Evolutionary conservation across 2,329 filamentous ascomycete species (phyloP).

Genomic region (Zymoseptoria pseudotritici): DNA sequence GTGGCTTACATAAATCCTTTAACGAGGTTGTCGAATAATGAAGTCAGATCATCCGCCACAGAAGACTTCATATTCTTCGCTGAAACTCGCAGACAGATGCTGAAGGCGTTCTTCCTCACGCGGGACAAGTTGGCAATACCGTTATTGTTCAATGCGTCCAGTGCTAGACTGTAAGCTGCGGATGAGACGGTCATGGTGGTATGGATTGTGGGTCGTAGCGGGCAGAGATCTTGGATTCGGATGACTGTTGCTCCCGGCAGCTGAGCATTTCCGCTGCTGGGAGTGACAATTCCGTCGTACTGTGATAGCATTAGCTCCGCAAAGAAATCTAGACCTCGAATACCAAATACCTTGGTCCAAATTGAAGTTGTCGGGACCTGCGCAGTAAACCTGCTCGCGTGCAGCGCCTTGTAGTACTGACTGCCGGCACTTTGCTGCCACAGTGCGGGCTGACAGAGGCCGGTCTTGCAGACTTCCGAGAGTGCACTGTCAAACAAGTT

Average conservation of each 20-base stretch:
- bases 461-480: slow-evolving; percentile 17
- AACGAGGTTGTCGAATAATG: slow-evolving; percentile 13
- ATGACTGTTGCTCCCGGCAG: slow-evolving; percentile 22
- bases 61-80: slow-evolving; percentile 19
- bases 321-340: not conserved
- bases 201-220: slow-evolving; percentile 18
- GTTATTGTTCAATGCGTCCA: slow-evolving; percentile 24
- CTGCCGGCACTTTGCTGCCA: slow-evolving; percentile 27
- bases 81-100: slow-evolving; percentile 14
- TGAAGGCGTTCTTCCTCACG: slow-evolving; percentile 6
- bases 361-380: slow-evolving; percentile 25
- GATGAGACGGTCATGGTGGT: slow-evolving; percentile 23
- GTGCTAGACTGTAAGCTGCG: slow-evolving; percentile 23
- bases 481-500: slow-evolving; percentile 17
- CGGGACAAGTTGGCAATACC: slow-evolving; percentile 19
- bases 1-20: slow-evolving; percentile 19
- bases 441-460: slow-evolving; percentile 23
- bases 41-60: slow-evolving; percentile 12
- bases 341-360: slow-evolving; percentile 16
- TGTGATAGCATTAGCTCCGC: not conserved
- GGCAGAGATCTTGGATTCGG: slow-evolving; percentile 22
- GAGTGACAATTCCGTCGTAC: slow-evolving; percentile 23
- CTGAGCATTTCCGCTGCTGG: slow-evolving; percentile 21
- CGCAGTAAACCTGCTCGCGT: slow-evolving; percentile 17
- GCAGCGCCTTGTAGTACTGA: slow-evolving; percentile 24